Percentiles rank a stretch among this genome's conserved stretches.
Evolutionary conservation across 192 early-diverging fungal genomes (phyloP).

Genomic region (Thamnidium elegans): DNA sequence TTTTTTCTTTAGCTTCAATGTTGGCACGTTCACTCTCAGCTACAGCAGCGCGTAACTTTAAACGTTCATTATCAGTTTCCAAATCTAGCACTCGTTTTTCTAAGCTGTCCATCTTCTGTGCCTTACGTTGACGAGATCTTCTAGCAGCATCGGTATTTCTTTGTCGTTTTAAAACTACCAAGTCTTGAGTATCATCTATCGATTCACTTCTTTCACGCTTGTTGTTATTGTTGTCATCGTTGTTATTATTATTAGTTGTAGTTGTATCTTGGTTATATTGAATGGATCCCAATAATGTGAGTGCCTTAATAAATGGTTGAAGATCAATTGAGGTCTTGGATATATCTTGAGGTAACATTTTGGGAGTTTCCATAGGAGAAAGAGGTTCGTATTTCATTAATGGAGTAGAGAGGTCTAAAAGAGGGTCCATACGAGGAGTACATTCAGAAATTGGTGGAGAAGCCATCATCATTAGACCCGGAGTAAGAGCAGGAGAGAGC

Average conservation of each 20-base stretch:
- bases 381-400: constrained; percentile 10
- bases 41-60: constrained; percentile 52
- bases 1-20: constrained; percentile 35
- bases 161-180: constrained; percentile 15
- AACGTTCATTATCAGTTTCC: constrained; percentile 62
- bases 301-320: constrained; percentile 15
- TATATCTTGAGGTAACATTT: constrained; percentile 8
- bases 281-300: constrained; percentile 8
- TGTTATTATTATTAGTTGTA: neutral
- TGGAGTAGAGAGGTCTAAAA: constrained; percentile 6
- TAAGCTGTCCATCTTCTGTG: constrained; percentile 69
- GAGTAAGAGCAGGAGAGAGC: neutral
- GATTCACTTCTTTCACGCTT: constrained; percentile 12
- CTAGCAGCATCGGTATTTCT: constrained; percentile 88
- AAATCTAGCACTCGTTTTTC: constrained; percentile 71
- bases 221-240: neutral
- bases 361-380: constrained; percentile 12
- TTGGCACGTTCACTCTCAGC: constrained; percentile 44
- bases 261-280: neutral
- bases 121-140: constrained; percentile 80
- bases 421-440: neutral
- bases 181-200: constrained; percentile 2
- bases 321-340: constrained; percentile 6
- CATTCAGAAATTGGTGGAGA: constrained; percentile 12
- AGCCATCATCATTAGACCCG: constrained; percentile 1